phyloP scores from a whole-genome alignment of 208 protist genomes.

The Trichomonas tenax region DNA sequence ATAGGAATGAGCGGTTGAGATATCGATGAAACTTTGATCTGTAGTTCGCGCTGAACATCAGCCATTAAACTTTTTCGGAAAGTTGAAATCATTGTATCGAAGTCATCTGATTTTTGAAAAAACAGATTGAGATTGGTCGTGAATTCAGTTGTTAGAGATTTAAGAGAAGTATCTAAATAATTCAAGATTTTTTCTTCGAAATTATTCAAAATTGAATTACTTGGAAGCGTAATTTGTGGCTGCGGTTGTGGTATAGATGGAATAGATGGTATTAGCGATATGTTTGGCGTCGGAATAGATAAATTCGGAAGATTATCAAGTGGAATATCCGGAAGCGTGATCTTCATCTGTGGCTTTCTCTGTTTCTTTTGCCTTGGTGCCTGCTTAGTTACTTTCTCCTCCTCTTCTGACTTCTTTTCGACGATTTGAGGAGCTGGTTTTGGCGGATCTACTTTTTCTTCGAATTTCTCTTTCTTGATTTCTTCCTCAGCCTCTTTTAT shows the following conservation, averaged over 20 bases:
- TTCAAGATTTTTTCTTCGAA: background rate
- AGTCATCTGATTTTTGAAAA: background rate
- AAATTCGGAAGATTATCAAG: background rate
- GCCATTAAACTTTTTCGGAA: background rate
- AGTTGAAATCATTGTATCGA: background rate
- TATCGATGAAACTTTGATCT: background rate
- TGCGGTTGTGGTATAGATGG: background rate
- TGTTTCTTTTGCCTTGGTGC: background rate
- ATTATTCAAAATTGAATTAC: background rate
- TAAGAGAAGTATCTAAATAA: background rate
- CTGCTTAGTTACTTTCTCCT: background rate
- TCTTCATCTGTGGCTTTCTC: background rate
- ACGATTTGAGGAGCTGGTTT: background rate
- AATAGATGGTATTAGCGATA: background rate
- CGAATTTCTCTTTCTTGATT: background rate
- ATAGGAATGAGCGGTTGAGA: background rate
- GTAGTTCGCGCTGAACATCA: background rate
- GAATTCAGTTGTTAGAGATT: background rate
- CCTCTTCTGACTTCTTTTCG: background rate
- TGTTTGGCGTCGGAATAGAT: background rate
- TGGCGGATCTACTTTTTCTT: background rate
- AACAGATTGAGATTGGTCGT: background rate
- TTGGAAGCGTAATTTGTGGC: background rate
- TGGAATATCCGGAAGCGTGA: background rate
- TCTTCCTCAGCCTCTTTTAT: background rate